Conservation (phyloP, 345 rosid species). For the Luvunga scandens region DNA sequence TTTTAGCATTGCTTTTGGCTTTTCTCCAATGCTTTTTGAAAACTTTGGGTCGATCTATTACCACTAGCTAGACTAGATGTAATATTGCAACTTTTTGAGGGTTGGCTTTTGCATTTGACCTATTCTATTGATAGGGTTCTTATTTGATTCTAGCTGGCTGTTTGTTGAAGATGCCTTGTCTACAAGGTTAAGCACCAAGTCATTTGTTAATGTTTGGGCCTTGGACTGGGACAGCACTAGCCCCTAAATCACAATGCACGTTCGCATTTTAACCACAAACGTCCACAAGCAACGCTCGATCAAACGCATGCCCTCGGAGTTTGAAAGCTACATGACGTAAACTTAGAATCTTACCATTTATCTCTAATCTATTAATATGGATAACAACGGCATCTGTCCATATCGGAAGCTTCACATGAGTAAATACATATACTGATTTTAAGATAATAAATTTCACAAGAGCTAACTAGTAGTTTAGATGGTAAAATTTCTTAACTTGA, state of each 20-base stretch:
- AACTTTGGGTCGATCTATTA: conserved; percentile 14
- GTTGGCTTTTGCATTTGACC: background rate
- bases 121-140: background rate
- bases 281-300: too few species aligned
- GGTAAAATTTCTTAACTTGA: too few species aligned
- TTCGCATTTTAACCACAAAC: too few species aligned
- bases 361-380: too few species aligned
- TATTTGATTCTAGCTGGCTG: conserved; percentile 17
- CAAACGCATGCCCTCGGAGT: too few species aligned
- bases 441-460: too few species aligned
- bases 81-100: background rate
- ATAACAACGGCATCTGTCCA: too few species aligned
- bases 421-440: too few species aligned
- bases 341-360: too few species aligned
- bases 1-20: conserved; percentile 21
- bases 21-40: conserved; percentile 23
- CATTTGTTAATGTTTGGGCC: background rate
- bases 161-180: background rate
- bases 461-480: too few species aligned
- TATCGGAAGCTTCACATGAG: too few species aligned
- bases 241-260: background rate
- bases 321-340: too few species aligned
- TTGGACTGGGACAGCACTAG: background rate
- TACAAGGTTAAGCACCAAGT: background rate
- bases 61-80: background rate